These are phyloP conservation scores for Balakata baccata DNA, from an alignment of 345 rosid genomes.

Conservation along the genomic window DNA sequence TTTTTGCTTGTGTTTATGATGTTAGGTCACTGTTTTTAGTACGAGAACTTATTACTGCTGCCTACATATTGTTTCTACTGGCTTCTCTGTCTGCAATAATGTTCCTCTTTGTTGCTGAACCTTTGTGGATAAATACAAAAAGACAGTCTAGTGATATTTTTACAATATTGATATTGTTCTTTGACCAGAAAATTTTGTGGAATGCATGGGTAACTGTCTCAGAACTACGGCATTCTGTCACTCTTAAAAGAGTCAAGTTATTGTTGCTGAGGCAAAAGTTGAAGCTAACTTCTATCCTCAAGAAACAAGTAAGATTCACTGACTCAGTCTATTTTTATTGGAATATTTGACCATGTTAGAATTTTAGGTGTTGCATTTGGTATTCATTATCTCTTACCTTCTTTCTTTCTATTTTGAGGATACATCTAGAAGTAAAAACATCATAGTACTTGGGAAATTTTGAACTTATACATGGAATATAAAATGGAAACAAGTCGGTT, in stretches of 20 bases:
- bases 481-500: background rate
- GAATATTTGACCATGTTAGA: slow-evolving; percentile 2
- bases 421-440: background rate
- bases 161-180: slow-evolving; percentile 12
- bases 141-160: background rate
- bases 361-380: background rate
- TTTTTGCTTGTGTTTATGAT: background rate
- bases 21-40: background rate
- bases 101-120: background rate
- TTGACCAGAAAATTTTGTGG: slow-evolving; percentile 70
- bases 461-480: background rate
- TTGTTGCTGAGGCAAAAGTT: slow-evolving; percentile 66
- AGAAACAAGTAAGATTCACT: slow-evolving; percentile 66
- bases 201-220: slow-evolving; percentile 78
- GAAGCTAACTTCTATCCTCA: slow-evolving; percentile 78
- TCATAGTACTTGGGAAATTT: background rate
- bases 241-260: slow-evolving; percentile 71
- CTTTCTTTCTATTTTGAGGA: slow-evolving; percentile 4
- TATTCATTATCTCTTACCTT: background rate
- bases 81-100: background rate
- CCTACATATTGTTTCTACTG: background rate
- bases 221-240: slow-evolving; percentile 72
- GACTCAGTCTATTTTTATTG: slow-evolving; percentile 8
- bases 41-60: background rate
- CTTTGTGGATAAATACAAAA: too few species aligned